These are phyloP conservation scores for Copromyces sp. DNA, from an alignment of 495 filamentous ascomycete species.

Conservation along the genomic window DNA sequence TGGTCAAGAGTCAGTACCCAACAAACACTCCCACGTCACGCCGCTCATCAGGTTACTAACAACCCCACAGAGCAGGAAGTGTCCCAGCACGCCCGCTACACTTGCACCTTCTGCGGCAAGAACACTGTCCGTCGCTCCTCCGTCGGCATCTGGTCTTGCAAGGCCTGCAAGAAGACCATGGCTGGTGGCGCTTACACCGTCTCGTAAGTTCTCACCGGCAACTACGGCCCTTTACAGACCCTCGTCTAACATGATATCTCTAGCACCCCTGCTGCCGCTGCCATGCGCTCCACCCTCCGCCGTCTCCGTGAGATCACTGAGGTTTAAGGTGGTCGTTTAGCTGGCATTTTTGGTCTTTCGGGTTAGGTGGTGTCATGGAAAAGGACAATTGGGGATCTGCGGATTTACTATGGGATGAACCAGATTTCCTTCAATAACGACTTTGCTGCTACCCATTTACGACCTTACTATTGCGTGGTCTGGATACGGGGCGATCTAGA, in stretches of 20 bases:
- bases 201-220: conserved; percentile 56
- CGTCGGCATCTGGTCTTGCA: conserved; percentile 96
- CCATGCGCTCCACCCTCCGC: conserved; percentile 93
- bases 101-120: conserved; percentile 93
- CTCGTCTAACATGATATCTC: conserved; percentile 14
- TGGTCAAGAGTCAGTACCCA: conserved; percentile 63
- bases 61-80: conserved; percentile 71
- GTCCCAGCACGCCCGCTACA: conserved; percentile 89
- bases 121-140: conserved; percentile 82
- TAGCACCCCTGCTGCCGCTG: conserved; percentile 91
- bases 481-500: conserved; percentile 2
- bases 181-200: conserved; percentile 96
- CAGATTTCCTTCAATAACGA: conserved; percentile 27
- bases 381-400: conserved; percentile 27
- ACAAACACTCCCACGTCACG: neutral
- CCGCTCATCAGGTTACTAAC: conserved; percentile 1
- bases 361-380: conserved; percentile 32
- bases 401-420: conserved; percentile 26
- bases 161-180: conserved; percentile 83
- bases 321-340: conserved; percentile 49
- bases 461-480: conserved; percentile 11
- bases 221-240: neutral
- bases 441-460: conserved; percentile 11
- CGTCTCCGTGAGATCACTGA: conserved; percentile 96
- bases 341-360: conserved; percentile 20